phyloP scores from a whole-genome alignment of 2,329 filamentous ascomycete genomes.

The Xylariaceae sp. region DNA sequence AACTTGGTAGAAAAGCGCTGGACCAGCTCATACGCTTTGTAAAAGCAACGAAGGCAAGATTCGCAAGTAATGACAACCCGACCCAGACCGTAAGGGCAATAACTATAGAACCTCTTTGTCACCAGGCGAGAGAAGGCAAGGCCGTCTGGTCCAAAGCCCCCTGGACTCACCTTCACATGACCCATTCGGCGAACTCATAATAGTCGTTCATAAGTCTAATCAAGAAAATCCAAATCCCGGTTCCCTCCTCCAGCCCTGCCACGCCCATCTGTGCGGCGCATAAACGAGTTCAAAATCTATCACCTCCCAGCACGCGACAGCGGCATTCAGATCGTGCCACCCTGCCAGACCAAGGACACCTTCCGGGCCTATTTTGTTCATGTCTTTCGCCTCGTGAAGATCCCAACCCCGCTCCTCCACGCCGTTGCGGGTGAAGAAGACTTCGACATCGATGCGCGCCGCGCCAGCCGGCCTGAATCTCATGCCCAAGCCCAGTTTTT shows the following conservation, averaged over 20 bases:
- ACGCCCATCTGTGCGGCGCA: conserved; percentile 54
- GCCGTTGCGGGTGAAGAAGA: conserved; percentile 70
- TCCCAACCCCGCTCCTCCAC: conserved; percentile 58
- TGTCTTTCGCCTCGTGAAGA: conserved; percentile 68
- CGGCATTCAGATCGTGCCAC: conserved; percentile 63
- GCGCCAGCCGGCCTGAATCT: conserved; percentile 42
- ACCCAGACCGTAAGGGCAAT: too few relatives aligned
- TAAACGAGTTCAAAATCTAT: conserved; percentile 64
- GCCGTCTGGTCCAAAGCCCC: too few relatives aligned
- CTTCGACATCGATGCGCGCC: conserved; percentile 43
- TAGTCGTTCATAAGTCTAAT: too few relatives aligned
- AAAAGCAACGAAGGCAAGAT: too few relatives aligned
- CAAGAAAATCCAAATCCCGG: too few relatives aligned
- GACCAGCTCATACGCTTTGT: too few relatives aligned
- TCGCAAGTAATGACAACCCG: too few relatives aligned
- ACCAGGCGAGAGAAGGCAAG: too few relatives aligned
- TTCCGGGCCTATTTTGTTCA: conserved; percentile 60
- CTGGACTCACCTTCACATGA: too few relatives aligned
- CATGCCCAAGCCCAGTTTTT: conserved; percentile 69
- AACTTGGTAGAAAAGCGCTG: too few relatives aligned
- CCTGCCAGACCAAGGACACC: conserved; percentile 66
- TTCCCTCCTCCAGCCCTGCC: conserved; percentile 28
- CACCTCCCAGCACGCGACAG: conserved; percentile 65
- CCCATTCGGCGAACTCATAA: too few relatives aligned
- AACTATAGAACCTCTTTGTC: too few relatives aligned